Evolutionary conservation across 2,329 filamentous ascomycete genomes (phyloP).

Genomic region (Neonectria faginata): DNA sequence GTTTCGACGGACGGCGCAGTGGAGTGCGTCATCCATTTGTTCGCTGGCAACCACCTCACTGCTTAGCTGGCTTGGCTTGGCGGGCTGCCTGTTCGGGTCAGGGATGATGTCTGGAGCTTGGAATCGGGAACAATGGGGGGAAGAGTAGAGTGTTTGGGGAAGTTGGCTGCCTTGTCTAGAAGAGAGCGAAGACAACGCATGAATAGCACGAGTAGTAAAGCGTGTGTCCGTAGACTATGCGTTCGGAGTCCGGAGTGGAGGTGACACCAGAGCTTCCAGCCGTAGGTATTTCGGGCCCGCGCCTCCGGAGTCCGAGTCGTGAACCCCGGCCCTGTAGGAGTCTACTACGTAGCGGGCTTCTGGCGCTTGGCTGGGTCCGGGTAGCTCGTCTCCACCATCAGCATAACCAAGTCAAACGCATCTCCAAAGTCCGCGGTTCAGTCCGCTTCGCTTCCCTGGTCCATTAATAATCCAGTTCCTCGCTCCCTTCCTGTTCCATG

Average conservation of each 20-base stretch:
- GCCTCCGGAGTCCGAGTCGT: constrained; percentile 20
- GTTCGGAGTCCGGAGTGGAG: background rate
- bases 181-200: background rate
- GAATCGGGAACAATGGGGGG: background rate
- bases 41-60: constrained; percentile 14
- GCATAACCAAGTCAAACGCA: constrained; percentile 12
- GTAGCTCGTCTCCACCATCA: constrained; percentile 20
- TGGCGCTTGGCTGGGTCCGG: constrained; percentile 14
- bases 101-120: constrained; percentile 9
- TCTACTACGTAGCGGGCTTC: background rate
- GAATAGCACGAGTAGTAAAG: too few relatives aligned
- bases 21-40: constrained; percentile 22
- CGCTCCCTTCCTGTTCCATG: constrained; percentile 6
- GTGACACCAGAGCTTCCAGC: background rate
- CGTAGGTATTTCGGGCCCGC: background rate
- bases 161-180: background rate
- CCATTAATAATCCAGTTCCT: constrained; percentile 24
- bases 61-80: background rate
- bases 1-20: constrained; percentile 3
- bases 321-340: background rate
- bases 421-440: constrained; percentile 15
- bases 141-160: background rate
- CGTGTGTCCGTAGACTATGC: too few relatives aligned
- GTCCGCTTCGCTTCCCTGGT: constrained; percentile 4
- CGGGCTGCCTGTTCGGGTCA: constrained; percentile 1